Conservation (phyloP, 495 filamentous ascomycete species). For the Bryoglossum gracile region DNA sequence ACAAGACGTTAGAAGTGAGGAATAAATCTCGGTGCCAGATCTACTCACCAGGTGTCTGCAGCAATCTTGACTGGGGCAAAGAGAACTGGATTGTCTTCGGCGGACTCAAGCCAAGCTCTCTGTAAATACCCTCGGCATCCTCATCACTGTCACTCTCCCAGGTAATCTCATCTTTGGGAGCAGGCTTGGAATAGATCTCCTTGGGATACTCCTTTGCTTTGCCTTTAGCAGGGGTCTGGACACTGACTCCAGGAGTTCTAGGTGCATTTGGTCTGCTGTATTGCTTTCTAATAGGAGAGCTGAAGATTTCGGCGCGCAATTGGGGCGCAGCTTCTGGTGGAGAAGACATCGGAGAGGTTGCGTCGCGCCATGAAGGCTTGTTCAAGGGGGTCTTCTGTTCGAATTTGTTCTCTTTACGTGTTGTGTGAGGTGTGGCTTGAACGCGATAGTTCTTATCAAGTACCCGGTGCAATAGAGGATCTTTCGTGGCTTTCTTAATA, state of each 20-base stretch:
- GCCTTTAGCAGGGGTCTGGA: constrained; percentile 56
- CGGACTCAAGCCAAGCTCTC: constrained; percentile 64
- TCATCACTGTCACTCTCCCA: constrained; percentile 60
- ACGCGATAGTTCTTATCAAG: constrained; percentile 91
- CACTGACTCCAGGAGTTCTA: constrained; percentile 68
- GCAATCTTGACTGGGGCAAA: constrained; percentile 72
- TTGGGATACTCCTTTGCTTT: too few relatives aligned
- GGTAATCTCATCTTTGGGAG: constrained; percentile 38
- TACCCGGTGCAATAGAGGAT: constrained; percentile 78
- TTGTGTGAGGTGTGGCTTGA: constrained; percentile 78
- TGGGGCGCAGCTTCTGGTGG: constrained; percentile 74
- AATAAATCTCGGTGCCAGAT: neutral
- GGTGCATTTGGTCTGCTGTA: constrained; percentile 30
- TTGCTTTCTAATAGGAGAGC: constrained; percentile 50
- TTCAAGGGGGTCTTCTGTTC: constrained; percentile 21
- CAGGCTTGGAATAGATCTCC: constrained; percentile 35
- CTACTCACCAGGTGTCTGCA: constrained; percentile 82
- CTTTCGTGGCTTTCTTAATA: constrained; percentile 38
- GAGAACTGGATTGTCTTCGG: constrained; percentile 98
- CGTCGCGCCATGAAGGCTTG: constrained; percentile 31
- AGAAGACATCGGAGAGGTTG: constrained; percentile 58
- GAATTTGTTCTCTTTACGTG: constrained; percentile 21
- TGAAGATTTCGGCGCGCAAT: constrained; percentile 78
- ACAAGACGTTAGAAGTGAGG: constrained; percentile 5
- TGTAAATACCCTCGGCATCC: constrained; percentile 51